Conservation (phyloP, 1,284 basidiomycete species). For the Cryptococcus sp. region DNA sequence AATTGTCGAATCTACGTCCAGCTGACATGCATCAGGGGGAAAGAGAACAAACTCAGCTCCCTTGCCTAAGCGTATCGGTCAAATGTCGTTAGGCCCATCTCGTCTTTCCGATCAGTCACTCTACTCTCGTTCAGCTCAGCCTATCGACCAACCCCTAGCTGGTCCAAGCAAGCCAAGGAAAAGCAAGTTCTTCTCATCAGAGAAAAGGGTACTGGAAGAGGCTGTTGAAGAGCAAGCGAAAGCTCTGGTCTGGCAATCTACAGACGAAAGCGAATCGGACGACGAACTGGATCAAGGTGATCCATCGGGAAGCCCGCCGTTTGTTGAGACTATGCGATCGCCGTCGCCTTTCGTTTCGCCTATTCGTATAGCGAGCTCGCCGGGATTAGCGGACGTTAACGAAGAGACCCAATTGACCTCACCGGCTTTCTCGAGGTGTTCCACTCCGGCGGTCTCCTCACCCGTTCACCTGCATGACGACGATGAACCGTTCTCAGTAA, state of each 20-base stretch:
- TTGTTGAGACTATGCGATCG: not conserved
- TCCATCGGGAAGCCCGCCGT: not conserved
- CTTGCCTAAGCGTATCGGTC: slow-evolving; percentile 34
- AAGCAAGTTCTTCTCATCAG: slow-evolving; percentile 5
- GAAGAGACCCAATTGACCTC: not conserved
- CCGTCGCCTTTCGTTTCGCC: not conserved
- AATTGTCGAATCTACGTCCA: not conserved
- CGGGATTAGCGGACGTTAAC: not conserved
- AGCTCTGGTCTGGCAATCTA: slow-evolving; percentile 23
- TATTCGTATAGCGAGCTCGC: not conserved
- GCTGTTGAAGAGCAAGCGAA: slow-evolving; percentile 1
- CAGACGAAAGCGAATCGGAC: slow-evolving; percentile 12
- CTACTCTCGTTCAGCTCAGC: not conserved
- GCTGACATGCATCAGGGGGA: slow-evolving; percentile 6
- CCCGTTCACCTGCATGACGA: not conserved
- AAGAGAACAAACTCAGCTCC: slow-evolving; percentile 18
- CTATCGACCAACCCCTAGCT: not conserved
- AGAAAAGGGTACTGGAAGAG: not conserved
- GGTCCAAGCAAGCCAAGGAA: not conserved
- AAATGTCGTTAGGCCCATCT: slow-evolving; percentile 27
- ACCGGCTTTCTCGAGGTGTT: not conserved
- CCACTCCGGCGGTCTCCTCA: not conserved
- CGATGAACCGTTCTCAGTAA: not conserved
- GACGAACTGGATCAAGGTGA: not conserved
- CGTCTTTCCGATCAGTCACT: slow-evolving; percentile 31